Evolutionary conservation across 495 filamentous ascomycete species (phyloP).

Genomic region (Neurospora sp.): DNA sequence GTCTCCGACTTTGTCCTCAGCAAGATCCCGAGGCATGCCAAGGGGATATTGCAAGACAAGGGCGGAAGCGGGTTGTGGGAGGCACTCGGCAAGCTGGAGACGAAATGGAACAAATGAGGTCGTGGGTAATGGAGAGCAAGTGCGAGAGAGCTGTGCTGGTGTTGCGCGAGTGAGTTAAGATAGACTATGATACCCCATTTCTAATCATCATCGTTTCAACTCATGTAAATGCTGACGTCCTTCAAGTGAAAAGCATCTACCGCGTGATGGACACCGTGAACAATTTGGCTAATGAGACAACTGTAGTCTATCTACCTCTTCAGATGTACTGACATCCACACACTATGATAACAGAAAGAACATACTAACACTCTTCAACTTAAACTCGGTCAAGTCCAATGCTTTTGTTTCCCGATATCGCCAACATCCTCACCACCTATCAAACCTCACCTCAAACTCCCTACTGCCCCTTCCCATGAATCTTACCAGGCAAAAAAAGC

Average conservation of each 20-base stretch:
- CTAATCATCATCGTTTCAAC: neutral
- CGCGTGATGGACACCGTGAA: neutral
- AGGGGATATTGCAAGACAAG: conserved; percentile 37
- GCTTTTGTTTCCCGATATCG: neutral
- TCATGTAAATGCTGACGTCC: neutral
- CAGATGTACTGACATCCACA: neutral
- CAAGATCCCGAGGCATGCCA: conserved; percentile 42
- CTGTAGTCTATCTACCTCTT: neutral
- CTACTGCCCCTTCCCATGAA: neutral
- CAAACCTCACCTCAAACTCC: neutral
- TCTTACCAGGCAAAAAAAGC: neutral
- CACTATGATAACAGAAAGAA: neutral
- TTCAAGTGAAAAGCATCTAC: neutral
- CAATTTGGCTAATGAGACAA: neutral
- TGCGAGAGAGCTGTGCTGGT: neutral
- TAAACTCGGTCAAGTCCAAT: neutral
- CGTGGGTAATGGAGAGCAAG: neutral
- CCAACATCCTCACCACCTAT: neutral
- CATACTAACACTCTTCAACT: neutral
- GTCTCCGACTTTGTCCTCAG: conserved; percentile 60
- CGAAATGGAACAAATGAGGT: conserved; percentile 21
- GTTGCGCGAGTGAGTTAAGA: neutral
- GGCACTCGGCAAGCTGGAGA: conserved; percentile 38
- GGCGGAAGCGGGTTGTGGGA: conserved; percentile 41
- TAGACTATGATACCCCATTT: conserved; percentile 6